Evolutionary conservation across 2,329 filamentous ascomycete species (phyloP).

Genomic region (Xylariaceae sp.): DNA sequence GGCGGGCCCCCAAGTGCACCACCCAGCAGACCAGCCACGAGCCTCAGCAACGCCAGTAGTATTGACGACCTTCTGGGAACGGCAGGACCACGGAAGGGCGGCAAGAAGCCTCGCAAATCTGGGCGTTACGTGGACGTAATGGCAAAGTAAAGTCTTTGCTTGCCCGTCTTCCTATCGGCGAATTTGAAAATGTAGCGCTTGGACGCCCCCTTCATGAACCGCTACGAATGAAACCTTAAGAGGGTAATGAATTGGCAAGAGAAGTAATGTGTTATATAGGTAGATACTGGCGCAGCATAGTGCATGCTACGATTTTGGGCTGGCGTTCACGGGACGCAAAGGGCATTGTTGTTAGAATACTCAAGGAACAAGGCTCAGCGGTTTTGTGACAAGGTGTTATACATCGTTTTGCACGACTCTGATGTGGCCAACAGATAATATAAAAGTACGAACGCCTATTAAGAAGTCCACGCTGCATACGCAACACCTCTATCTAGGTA

Average conservation of each 20-base stretch:
- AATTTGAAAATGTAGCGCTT: neutral
- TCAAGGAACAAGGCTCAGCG: conserved; percentile 20
- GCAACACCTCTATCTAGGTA: too few relatives aligned
- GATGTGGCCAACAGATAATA: too few relatives aligned
- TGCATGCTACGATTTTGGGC: neutral
- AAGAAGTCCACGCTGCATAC: too few relatives aligned
- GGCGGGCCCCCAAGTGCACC: conserved; percentile 46
- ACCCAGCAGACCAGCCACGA: conserved; percentile 67
- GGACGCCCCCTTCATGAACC: conserved; percentile 2
- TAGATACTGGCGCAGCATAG: conserved; percentile 5
- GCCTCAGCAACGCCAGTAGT: conserved; percentile 86
- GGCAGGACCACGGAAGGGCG: conserved; percentile 62
- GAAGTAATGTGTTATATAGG: conserved; percentile 2
- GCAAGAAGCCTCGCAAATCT: conserved; percentile 72
- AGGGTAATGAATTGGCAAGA: neutral
- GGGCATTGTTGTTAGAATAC: neutral
- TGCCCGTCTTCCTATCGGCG: neutral
- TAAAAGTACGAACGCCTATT: too few relatives aligned
- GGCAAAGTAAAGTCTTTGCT: conserved; percentile 53
- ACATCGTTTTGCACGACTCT: neutral
- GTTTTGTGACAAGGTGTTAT: conserved; percentile 24
- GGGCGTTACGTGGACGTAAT: conserved; percentile 95
- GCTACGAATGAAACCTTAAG: neutral
- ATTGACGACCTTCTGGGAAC: conserved; percentile 89
- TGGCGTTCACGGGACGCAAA: conserved; percentile 10